phyloP scores from a whole-genome alignment of 768 basidiomycete species.

The Naganishia antarctica region DNA sequence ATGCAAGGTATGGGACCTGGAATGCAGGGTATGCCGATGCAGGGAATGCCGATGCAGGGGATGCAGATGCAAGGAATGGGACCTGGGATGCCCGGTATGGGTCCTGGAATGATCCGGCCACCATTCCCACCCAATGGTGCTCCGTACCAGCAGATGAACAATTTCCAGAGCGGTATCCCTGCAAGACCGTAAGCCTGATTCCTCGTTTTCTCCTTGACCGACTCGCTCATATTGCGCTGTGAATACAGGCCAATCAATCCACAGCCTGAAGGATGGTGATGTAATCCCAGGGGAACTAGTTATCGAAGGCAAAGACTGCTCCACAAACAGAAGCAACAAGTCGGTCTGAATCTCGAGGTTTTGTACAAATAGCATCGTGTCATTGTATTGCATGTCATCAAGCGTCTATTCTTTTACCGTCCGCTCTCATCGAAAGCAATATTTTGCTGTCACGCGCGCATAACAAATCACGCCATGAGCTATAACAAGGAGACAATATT shows the following conservation, averaged over 20 bases:
- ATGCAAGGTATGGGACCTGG: too few species aligned
- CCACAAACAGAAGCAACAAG: not conserved
- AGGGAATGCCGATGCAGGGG: not conserved
- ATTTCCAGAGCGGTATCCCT: not conserved
- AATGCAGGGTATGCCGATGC: not conserved
- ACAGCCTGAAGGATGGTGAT: not conserved
- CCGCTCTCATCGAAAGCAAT: too few species aligned
- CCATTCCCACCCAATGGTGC: constrained; percentile 12
- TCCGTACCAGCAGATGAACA: constrained; percentile 1
- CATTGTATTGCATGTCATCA: constrained; percentile 3
- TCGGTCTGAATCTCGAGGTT: not conserved
- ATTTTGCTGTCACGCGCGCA: too few species aligned
- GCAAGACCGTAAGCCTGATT: constrained; percentile 8
- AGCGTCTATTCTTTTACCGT: too few species aligned
- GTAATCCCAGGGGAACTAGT: not conserved
- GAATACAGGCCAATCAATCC: not conserved
- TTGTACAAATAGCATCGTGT: not conserved
- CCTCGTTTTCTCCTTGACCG: not conserved
- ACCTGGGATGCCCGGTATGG: constrained; percentile 5
- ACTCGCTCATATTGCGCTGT: not conserved
- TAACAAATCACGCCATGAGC: too few species aligned
- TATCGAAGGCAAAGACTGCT: not conserved
- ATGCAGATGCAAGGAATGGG: not conserved
- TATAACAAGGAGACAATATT: too few species aligned
- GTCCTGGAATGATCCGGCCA: not conserved